A percentile compares a stretch with the other conserved stretches of the same genome.
Evolutionary conservation across 2,329 filamentous ascomycete genomes (phyloP).

Genomic region (Corniculantispora saksenae): DNA sequence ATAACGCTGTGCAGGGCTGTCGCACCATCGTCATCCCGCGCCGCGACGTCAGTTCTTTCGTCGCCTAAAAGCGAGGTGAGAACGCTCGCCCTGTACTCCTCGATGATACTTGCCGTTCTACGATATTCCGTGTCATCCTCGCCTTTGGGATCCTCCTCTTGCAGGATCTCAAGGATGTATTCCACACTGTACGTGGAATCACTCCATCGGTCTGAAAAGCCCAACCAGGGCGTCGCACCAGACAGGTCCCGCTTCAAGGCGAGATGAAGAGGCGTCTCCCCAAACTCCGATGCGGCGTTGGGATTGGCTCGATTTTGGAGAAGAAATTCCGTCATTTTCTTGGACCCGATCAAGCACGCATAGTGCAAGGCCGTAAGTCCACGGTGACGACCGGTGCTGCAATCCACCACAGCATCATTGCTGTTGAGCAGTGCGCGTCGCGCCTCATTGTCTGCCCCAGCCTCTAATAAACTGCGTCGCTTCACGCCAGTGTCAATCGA

Average conservation of each 20-base stretch:
- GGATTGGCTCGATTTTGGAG: background rate
- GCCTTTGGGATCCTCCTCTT: too few species aligned
- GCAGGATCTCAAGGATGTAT: too few species aligned
- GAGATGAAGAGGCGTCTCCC: slow-evolving; percentile 5
- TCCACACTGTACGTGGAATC: background rate
- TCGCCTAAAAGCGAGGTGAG: background rate
- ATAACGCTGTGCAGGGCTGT: background rate
- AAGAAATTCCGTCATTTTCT: background rate
- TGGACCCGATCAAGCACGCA: background rate
- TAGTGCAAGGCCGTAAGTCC: background rate
- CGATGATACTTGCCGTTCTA: background rate
- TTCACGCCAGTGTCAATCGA: background rate
- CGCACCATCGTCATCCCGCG: slow-evolving; percentile 3
- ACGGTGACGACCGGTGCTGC: background rate
- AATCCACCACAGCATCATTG: background rate
- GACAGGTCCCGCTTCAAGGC: background rate
- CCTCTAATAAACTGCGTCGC: background rate
- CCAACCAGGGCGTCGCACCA: background rate
- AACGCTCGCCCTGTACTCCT: background rate
- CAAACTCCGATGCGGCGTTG: background rate
- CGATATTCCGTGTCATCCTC: too few species aligned
- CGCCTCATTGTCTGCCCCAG: too few species aligned
- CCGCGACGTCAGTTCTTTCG: background rate
- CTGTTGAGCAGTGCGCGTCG: background rate
- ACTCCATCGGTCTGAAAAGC: background rate